Percentiles rank a stretch among this genome's conserved stretches.
Conservation (phyloP, 176 grass and related monocot genomes). For the Carex littledalei region DNA sequence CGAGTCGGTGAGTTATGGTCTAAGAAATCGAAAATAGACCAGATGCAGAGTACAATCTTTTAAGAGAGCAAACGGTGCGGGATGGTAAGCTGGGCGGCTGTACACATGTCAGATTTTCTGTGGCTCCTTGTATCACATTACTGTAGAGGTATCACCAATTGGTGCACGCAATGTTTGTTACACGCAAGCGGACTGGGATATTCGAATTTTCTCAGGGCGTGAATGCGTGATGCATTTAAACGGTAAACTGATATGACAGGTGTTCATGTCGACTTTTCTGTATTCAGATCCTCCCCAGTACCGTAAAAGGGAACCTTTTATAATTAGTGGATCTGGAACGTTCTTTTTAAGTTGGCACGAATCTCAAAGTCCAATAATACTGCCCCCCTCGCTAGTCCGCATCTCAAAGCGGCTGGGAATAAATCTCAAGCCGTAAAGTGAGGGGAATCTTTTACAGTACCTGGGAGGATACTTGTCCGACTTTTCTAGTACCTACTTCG, state of each 20-base stretch:
- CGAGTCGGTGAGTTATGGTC: not conserved
- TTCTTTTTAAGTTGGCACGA: no score
- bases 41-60: not conserved
- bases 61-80: not conserved
- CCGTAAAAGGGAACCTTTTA: no score
- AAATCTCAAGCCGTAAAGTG: no score
- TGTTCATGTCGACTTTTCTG: not conserved
- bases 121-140: not conserved
- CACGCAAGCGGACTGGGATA: not conserved
- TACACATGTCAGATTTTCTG: not conserved
- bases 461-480: no score
- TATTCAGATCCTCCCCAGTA: no score
- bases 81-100: not conserved
- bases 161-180: not conserved
- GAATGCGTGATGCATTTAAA: not conserved
- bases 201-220: not conserved
- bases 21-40: not conserved
- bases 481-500: no score
- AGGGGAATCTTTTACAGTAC: no score
- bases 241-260: constrained; percentile 20
- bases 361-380: no score
- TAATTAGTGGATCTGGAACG: no score
- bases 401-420: no score
- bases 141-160: not conserved
- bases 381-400: no score